These are phyloP conservation scores for Volvariella volvacea DNA, from an alignment of 1,284 basidiomycete species.

Conservation along the genomic window DNA sequence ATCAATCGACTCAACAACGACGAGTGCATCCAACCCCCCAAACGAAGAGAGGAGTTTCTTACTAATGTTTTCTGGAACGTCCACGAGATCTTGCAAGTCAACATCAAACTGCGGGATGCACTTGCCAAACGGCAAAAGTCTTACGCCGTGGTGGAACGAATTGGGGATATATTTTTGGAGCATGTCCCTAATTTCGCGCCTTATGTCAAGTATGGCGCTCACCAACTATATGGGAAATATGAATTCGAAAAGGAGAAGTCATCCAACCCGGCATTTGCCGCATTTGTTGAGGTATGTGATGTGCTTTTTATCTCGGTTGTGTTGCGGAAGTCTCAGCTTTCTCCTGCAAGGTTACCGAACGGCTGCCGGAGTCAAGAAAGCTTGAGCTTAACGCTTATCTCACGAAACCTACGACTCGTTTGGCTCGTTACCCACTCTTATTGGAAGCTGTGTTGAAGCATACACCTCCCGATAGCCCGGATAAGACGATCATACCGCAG, in stretches of 20 bases:
- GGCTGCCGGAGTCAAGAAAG: conserved; percentile 92
- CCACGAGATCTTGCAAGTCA: conserved; percentile 89
- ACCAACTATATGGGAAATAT: conserved; percentile 97
- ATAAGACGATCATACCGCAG: conserved; percentile 77
- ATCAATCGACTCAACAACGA: conserved; percentile 76
- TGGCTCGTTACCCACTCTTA: conserved; percentile 92
- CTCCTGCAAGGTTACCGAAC: conserved; percentile 68
- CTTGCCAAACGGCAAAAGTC: conserved; percentile 94
- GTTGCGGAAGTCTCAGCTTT: background rate
- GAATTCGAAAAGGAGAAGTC: conserved; percentile 99
- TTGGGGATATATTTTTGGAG: conserved; percentile 91
- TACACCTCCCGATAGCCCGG: conserved; percentile 86
- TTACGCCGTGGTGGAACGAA: conserved; percentile 85
- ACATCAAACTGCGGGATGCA: conserved; percentile 85
- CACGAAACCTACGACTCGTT: conserved; percentile 95
- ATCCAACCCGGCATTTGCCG: conserved; percentile 88
- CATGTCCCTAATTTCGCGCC: conserved; percentile 85
- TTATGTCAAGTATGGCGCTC: conserved; percentile 93
- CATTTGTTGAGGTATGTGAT: conserved; percentile 84
- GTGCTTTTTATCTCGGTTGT: conserved; percentile 6
- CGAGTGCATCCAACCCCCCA: conserved; percentile 68
- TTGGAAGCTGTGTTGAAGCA: conserved; percentile 92
- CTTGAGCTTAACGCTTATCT: conserved; percentile 97
- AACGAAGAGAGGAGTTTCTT: conserved; percentile 82
- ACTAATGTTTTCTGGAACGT: conserved; percentile 98